These are phyloP conservation scores for Candida bentonensis DNA, from an alignment of 805 yeast species.

Conservation along the genomic window DNA sequence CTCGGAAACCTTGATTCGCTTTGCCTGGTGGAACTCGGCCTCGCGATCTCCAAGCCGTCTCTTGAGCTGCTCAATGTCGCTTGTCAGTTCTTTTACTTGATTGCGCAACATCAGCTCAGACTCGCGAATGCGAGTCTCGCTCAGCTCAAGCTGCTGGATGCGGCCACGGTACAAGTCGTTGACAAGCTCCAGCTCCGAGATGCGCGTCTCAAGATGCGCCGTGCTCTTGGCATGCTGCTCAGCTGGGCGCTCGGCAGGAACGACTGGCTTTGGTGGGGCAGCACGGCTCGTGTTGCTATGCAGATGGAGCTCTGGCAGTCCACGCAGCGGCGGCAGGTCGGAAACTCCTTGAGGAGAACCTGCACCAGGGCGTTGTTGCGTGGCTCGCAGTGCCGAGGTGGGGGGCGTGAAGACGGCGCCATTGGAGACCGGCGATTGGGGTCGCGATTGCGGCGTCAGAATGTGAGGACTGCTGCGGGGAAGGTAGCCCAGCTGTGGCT, in stretches of 20 bases:
- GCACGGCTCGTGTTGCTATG: conserved; percentile 1
- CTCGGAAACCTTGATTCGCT: conserved; percentile 11
- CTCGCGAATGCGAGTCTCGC: conserved; percentile 9
- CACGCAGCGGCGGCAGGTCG: background rate
- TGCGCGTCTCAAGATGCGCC: background rate
- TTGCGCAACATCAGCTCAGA: conserved; percentile 9
- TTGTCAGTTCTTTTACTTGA: conserved; percentile 9
- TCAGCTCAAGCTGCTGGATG: background rate
- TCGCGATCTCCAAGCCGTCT: conserved; percentile 4
- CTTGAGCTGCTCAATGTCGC: conserved; percentile 1
- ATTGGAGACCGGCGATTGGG: conserved; percentile 10
- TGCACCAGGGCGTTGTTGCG: conserved; percentile 6
- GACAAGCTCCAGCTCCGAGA: background rate
- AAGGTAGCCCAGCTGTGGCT: background rate
- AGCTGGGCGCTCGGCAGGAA: background rate
- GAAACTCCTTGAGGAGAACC: conserved; percentile 7
- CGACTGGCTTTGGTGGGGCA: too few species aligned
- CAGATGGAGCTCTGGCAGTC: background rate
- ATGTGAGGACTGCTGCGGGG: conserved; percentile 7
- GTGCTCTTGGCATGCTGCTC: background rate
- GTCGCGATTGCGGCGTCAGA: conserved; percentile 14
- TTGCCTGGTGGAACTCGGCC: conserved; percentile 3
- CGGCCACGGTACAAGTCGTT: background rate
- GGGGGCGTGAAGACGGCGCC: conserved; percentile 1
- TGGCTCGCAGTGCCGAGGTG: background rate